These are phyloP conservation scores for Cymbopogon flexuosus DNA, from an alignment of 202 grass and related monocot species.

Conservation along the genomic window DNA sequence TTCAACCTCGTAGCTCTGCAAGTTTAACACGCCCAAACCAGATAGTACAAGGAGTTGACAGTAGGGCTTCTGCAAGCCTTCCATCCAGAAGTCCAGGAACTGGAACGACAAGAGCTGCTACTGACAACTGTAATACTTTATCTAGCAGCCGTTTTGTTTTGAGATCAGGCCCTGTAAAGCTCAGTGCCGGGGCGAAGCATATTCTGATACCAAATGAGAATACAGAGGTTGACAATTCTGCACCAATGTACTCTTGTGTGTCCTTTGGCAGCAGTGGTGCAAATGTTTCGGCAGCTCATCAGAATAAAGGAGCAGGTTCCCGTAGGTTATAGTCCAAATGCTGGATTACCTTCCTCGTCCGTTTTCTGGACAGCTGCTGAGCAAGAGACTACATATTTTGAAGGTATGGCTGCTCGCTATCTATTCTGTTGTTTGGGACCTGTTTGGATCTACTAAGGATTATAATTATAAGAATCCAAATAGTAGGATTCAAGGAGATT, in stretches of 20 bases:
- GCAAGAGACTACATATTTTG: not conserved
- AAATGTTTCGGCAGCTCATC: conserved; percentile 6
- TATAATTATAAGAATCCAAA: not conserved
- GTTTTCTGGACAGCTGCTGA: not conserved
- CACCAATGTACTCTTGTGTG: conserved; percentile 47
- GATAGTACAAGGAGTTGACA: conserved; percentile 12
- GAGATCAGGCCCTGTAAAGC: conserved; percentile 56
- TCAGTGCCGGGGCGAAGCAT: conserved; percentile 54
- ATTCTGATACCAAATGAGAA: conserved; percentile 50
- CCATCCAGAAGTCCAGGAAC: conserved; percentile 23
- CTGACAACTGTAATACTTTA: conserved; percentile 14
- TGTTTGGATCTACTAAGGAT: not conserved
- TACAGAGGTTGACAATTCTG: conserved; percentile 24
- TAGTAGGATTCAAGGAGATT: not conserved
- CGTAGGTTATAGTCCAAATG: conserved; percentile 24
- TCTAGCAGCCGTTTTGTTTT: conserved; percentile 16
- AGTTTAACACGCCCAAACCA: conserved; percentile 5
- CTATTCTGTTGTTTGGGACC: not conserved
- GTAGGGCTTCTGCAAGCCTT: not conserved
- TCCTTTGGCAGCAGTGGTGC: conserved; percentile 32
- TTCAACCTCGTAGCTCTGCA: not conserved
- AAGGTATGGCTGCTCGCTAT: conserved; percentile 25
- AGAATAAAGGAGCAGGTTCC: conserved; percentile 34
- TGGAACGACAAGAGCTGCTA: conserved; percentile 17
- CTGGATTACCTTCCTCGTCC: not conserved